Percentiles rank a stretch among this genome's conserved stretches.
These are phyloP conservation scores for Corinectria fuckeliana DNA, from an alignment of 2,329 filamentous ascomycete genomes.

Conservation along the genomic window DNA sequence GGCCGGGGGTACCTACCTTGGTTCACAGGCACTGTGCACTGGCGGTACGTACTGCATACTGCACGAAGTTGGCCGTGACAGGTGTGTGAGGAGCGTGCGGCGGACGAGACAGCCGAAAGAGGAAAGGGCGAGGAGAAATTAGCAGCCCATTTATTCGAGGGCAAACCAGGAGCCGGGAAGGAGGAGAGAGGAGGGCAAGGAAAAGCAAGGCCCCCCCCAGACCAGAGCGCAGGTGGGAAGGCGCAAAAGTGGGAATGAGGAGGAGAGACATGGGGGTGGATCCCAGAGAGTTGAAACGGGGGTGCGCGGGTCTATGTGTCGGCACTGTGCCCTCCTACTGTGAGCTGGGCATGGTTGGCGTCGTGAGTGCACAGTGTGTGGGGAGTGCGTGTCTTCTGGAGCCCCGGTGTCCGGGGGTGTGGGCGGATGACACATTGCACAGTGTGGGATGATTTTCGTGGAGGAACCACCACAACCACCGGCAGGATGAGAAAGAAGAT, in stretches of 20 bases:
- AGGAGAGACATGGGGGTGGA: conserved; percentile 11
- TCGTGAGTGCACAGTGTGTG: not conserved
- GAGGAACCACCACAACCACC: no score
- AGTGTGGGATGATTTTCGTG: not conserved
- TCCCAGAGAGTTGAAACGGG: not conserved
- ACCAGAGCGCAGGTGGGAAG: conserved; percentile 2
- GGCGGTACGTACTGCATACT: conserved; percentile 6
- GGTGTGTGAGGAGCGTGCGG: not conserved
- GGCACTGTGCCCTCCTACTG: not conserved
- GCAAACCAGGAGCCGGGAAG: conserved; percentile 5
- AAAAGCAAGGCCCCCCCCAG: conserved; percentile 15
- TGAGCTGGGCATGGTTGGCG: no score
- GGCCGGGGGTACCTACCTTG: conserved; percentile 14
- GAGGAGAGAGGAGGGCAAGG: not conserved
- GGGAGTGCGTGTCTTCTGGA: not conserved
- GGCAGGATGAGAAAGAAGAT: not conserved
- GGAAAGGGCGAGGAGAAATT: conserved; percentile 34
- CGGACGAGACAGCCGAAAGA: conserved; percentile 26
- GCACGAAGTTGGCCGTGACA: no score
- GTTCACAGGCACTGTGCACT: conserved; percentile 14
- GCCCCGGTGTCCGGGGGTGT: not conserved
- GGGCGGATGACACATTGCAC: not conserved
- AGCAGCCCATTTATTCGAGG: conserved; percentile 23
- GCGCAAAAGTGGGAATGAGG: not conserved
- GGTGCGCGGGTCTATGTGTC: not conserved